A percentile compares a stretch with the other conserved stretches of the same genome.
phyloP scores from a whole-genome alignment of 164 flowering plant genomes.

The Vitis cinerea region DNA sequence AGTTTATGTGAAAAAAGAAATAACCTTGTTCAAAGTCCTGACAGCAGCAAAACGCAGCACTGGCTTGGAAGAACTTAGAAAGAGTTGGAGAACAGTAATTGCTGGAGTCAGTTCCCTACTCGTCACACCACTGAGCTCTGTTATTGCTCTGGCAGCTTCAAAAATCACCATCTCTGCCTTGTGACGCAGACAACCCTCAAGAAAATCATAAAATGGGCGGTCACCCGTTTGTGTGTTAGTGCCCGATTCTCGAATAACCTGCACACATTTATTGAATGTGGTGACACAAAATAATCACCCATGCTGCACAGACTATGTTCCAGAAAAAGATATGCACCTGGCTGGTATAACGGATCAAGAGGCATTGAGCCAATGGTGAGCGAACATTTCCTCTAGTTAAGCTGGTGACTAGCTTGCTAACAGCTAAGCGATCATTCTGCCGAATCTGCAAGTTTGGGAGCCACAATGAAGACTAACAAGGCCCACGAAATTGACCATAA shows the following conservation, averaged over 20 bases:
- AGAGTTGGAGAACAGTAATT: constrained; percentile 92
- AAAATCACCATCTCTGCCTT: constrained; percentile 99
- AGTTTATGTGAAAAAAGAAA: neutral
- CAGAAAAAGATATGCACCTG: constrained; percentile 50
- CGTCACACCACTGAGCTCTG: constrained; percentile 84
- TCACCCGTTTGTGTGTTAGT: constrained; percentile 72
- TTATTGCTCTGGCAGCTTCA: constrained; percentile 96
- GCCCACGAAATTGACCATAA: too few species aligned
- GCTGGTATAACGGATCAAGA: constrained; percentile 85
- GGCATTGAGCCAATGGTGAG: constrained; percentile 97
- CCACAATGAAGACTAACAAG: neutral
- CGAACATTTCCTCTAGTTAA: constrained; percentile 91
- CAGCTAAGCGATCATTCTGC: constrained; percentile 94
- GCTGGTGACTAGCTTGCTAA: constrained; percentile 93
- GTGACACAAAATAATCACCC: neutral
- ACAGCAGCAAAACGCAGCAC: constrained; percentile 97
- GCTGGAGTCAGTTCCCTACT: constrained; percentile 93
- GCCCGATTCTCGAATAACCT: constrained; percentile 87
- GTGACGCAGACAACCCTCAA: constrained; percentile 92
- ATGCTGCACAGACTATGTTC: neutral
- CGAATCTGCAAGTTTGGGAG: constrained; percentile 66
- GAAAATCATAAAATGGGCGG: constrained; percentile 92
- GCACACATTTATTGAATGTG: constrained; percentile 4
- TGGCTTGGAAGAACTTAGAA: constrained; percentile 93
- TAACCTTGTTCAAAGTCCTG: constrained; percentile 92